phyloP scores from a whole-genome alignment of 768 basidiomycete genomes.

The Strobilomyces echinocephalus region DNA sequence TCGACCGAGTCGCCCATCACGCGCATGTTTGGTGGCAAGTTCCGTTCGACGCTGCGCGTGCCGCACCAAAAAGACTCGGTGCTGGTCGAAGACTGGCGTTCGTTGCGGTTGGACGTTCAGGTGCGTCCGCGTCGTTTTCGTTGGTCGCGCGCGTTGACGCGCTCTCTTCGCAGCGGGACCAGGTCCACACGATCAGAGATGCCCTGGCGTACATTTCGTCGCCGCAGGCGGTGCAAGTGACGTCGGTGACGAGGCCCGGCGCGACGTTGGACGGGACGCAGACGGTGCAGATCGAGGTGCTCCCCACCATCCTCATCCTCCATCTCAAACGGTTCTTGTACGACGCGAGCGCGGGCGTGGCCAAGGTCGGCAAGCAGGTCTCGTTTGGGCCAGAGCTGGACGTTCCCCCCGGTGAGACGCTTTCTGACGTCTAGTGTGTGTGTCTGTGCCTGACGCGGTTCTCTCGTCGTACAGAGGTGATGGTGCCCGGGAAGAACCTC shows the following conservation, averaged over 20 bases:
- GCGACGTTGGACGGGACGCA: slow-evolving; percentile 67
- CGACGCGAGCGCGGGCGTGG: slow-evolving; percentile 67
- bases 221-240: slow-evolving; percentile 76
- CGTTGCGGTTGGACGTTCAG: slow-evolving; percentile 85
- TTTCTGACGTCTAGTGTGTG: background rate
- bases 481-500: slow-evolving; percentile 48
- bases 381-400: slow-evolving; percentile 74
- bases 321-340: slow-evolving; percentile 92
- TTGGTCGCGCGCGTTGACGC: background rate
- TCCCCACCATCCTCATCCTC: slow-evolving; percentile 80
- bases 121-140: slow-evolving; percentile 31
- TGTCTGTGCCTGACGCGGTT: too few species aligned
- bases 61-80: slow-evolving; percentile 84
- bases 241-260: slow-evolving; percentile 51
- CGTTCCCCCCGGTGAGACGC: slow-evolving; percentile 54
- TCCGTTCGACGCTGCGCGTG: slow-evolving; percentile 76
- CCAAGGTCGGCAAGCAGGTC: slow-evolving; percentile 83
- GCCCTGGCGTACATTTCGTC: slow-evolving; percentile 74
- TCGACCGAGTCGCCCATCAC: slow-evolving; percentile 83
- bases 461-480: slow-evolving; percentile 42
- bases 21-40: slow-evolving; percentile 89
- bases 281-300: slow-evolving; percentile 69
- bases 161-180: slow-evolving; percentile 47
- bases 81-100: slow-evolving; percentile 88
- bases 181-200: slow-evolving; percentile 74